A percentile compares a stretch with the other conserved stretches of the same genome.
Conservation (phyloP, 1,284 basidiomycete species). For the Phenoliferia sp. region DNA sequence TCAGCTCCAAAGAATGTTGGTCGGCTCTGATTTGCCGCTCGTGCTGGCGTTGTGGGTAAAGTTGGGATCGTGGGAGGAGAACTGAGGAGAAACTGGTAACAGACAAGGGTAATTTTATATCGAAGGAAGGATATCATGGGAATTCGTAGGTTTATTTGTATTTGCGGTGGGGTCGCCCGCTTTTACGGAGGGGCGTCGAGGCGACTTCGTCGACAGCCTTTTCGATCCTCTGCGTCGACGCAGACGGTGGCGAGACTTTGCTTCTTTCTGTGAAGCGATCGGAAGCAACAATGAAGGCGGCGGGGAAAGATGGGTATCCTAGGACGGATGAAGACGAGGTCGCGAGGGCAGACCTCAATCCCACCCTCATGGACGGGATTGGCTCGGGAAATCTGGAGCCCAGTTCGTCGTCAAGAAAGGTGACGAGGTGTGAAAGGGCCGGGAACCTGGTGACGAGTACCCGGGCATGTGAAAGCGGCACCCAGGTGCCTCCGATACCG, state of each 20-base stretch:
- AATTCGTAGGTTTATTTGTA: no score
- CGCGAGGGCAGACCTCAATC: not conserved
- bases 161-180: no score
- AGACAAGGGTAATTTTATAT: no score
- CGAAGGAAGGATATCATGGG: no score
- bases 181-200: no score
- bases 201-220: no score
- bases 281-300: not conserved
- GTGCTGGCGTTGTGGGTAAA: no score
- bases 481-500: constrained; percentile 8
- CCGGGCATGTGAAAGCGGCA: constrained; percentile 6
- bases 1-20: no score
- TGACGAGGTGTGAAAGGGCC: constrained; percentile 5
- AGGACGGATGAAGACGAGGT: constrained; percentile 1
- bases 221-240: no score
- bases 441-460: constrained; percentile 1
- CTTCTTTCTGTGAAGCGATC: not conserved
- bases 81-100: no score
- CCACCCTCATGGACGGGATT: constrained; percentile 9
- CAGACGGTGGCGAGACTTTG: not conserved
- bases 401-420: constrained; percentile 18
- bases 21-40: no score
- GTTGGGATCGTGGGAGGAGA: no score
- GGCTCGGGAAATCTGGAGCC: constrained; percentile 15
- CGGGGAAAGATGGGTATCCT: constrained; percentile 6